Base-by-base conservation (phyloP, 208 protist genomes). In the Leishmania lainsoni region DNA sequence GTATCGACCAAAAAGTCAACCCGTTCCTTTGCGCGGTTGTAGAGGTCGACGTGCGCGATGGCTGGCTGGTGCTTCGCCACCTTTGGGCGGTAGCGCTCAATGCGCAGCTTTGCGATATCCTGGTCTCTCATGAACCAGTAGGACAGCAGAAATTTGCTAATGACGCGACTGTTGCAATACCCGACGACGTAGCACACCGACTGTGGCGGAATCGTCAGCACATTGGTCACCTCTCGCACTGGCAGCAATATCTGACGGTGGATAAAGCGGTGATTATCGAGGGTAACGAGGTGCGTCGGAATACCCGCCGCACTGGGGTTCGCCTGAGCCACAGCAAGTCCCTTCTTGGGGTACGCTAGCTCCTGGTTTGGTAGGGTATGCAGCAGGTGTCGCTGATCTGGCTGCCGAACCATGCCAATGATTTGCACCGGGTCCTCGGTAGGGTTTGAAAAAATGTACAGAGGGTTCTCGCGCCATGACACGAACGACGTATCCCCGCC, bases 1-100 rank as follows among this genome's bases (percentile, higher is more conserved):
- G 51, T 69, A 76, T 95, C 91, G 2, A 93, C 82, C 2, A 89
- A 45, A 72, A 95, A 95, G 78, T 93, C 91, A 4, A 95, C 81
- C 66, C 89, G 86, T 4, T 90, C 83, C 70, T 89, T 93, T 49
- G 73, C 78, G 4, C 78, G 58, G 81, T 85, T 81, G n/a, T 75
- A 22, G 58, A 95, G 76, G 32, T 75, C 76, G n/a, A 93, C 35
- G 61, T 86, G 74, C 17, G 80, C 83, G 70, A 90, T 76, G 8
- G 90, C 90, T 35, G 90, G 90, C 29, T 87, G 54, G 65, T 87
- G 59, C 35, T 83, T 76, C 6, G 84, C 86, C 39, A 95, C 89
- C 49, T 83, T 79, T 0, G 87, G 63, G 16, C 70, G 49, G 66
- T 91, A 81, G 48, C 89, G 86, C 39, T 63, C 51, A 39, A 95